phyloP scores from a whole-genome alignment of 768 basidiomycete species.

The Naganishia randhawae region DNA sequence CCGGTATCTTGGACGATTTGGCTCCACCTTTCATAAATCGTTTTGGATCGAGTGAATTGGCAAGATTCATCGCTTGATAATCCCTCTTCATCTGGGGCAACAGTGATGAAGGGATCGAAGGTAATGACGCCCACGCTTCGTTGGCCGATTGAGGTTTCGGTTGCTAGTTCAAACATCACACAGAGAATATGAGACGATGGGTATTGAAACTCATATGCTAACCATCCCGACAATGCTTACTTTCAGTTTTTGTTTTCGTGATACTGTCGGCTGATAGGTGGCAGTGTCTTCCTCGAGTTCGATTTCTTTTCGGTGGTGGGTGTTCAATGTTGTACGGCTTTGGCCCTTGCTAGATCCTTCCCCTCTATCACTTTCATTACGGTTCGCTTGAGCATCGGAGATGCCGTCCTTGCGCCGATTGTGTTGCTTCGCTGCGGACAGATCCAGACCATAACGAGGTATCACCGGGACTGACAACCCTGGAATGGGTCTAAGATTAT shows the following conservation, averaged over 20 bases:
- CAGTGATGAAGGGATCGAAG: constrained; percentile 38
- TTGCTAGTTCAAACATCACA: constrained; percentile 7
- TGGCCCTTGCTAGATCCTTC: constrained; percentile 5
- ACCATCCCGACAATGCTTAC: background rate
- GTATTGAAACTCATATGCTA: too few species aligned
- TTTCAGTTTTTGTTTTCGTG: constrained; percentile 11
- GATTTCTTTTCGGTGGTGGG: background rate
- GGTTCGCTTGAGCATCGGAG: background rate
- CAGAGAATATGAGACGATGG: background rate
- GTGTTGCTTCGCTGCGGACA: background rate
- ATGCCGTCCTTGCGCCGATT: background rate
- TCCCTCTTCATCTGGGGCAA: constrained; percentile 49
- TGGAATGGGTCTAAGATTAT: background rate
- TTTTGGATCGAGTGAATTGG: constrained; percentile 49
- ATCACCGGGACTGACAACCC: constrained; percentile 8
- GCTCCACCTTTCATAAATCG: constrained; percentile 48
- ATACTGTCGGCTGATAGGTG: constrained; percentile 4
- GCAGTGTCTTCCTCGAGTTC: constrained; percentile 8
- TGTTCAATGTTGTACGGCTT: background rate
- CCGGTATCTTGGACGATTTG: constrained; percentile 38
- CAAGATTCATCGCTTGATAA: constrained; percentile 47
- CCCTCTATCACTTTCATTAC: background rate
- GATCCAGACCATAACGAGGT: background rate
- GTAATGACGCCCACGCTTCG: constrained; percentile 44
- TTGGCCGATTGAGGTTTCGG: constrained; percentile 15